Evolutionary conservation across 495 filamentous ascomycete genomes (phyloP), one percentile per base, ranked within the genome.

Genomic region (Chaetomium fimeti): DNA sequence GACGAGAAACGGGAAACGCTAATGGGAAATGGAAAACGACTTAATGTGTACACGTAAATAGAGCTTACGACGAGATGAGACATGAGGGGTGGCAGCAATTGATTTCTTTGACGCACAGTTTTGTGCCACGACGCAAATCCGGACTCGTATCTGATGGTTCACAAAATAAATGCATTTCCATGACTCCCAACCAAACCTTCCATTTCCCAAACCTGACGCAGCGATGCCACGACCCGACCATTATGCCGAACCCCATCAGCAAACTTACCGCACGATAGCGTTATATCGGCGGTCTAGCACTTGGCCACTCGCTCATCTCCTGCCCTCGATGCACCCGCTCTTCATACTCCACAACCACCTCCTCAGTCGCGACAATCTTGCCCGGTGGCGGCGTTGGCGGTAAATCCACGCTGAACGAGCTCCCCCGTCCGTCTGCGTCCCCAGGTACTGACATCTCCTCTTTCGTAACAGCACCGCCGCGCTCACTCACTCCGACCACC

Each of bases 51-150:
- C 1, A 29, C 20, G 2, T 57, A 57, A 20, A 57, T 58, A 58
- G 55, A 58, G 55, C 38, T 58, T 45, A 58, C 38, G 55, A 58
- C n/a, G 55, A 45, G 32, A 58, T 24, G 55, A 58, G 38, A 45
- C 15, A 58, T 58, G 55, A 43, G 22, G 22, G 22, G 48, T 2
- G 48, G 48, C 48, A 52, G 7, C 48, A 52, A 28, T 29, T 53
- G 49, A 29, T 43, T 43, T 43, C 16, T 36, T 36, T 7, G 7
- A 36, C 32, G 32, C 32, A 9, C 32, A 11, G 32, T 36, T 5
- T 36, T 32, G 5, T 36, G 32, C 5, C 12, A 1, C 13, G 38
- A 12, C 38, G 11, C 12, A 2, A 40, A 40, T 40, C 13, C 38
- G 4, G 11, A 40, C 38, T 40, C 12, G 38, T 15, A 32, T 40